Conservation (phyloP, 345 rosid genomes). For the Pistacia integerrima region DNA sequence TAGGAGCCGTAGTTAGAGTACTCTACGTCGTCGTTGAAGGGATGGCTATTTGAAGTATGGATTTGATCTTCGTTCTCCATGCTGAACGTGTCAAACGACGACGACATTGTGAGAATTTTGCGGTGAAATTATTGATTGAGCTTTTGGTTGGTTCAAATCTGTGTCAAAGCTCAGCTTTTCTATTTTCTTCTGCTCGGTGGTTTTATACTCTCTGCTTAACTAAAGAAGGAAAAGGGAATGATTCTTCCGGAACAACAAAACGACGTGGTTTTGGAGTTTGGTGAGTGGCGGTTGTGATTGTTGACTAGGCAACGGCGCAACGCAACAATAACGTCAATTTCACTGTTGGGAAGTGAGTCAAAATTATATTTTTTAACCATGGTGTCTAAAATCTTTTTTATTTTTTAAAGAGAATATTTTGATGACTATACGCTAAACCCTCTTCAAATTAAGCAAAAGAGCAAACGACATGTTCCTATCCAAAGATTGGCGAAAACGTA, state of each 20-base stretch:
- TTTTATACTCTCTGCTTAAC: background rate
- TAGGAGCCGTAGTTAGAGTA: conserved; percentile 45
- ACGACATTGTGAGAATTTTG: conserved; percentile 18
- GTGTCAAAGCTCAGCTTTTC: background rate
- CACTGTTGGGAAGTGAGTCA: background rate
- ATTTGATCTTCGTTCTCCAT: conserved; percentile 41
- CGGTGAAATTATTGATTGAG: background rate
- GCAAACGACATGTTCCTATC: no score
- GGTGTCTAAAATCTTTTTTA: no score
- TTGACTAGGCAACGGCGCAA: background rate
- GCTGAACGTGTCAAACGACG: conserved; percentile 54
- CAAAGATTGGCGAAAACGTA: no score
- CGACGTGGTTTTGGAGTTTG: conserved; percentile 5
- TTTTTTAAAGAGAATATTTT: no score
- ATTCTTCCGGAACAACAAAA: background rate
- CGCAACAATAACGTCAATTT: background rate
- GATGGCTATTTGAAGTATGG: conserved; percentile 33
- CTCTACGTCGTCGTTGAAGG: conserved; percentile 43
- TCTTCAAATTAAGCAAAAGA: no score
- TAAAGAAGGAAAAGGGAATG: background rate
- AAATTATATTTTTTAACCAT: no score
- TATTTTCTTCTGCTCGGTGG: background rate
- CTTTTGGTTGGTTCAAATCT: background rate
- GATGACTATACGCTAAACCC: no score
- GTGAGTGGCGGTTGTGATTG: background rate